Evolutionary conservation across 2,329 filamentous ascomycete genomes (phyloP).

Genomic region (Talaromyces albobiverticillius): DNA sequence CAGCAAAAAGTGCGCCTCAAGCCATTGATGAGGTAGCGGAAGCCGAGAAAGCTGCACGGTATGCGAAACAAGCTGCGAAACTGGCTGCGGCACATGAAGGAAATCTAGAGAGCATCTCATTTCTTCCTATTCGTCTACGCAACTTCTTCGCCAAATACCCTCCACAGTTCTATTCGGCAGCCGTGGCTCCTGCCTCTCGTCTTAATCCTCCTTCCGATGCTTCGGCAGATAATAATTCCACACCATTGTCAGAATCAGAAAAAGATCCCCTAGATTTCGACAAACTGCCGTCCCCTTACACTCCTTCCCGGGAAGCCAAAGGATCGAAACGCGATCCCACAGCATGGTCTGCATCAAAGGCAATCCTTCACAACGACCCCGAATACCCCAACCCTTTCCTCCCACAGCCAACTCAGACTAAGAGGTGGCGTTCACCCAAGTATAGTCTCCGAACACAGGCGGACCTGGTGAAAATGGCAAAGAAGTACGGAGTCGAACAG

Average conservation of each 20-base stretch:
- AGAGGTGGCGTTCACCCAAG: slow-evolving; percentile 74
- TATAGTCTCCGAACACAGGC: slow-evolving; percentile 86
- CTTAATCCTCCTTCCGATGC: slow-evolving; percentile 22
- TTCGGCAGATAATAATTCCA: slow-evolving; percentile 23
- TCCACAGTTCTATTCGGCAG: slow-evolving; percentile 54
- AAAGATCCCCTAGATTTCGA: slow-evolving; percentile 14
- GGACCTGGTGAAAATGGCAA: slow-evolving; percentile 82
- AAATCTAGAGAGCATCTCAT: slow-evolving; percentile 14
- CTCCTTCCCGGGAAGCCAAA: slow-evolving; percentile 42
- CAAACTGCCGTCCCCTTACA: slow-evolving; percentile 35
- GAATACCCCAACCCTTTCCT: slow-evolving; percentile 74
- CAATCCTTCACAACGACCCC: slow-evolving; percentile 40
- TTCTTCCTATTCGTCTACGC: slow-evolving; percentile 71
- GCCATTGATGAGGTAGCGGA: neutral
- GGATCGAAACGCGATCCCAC: slow-evolving; percentile 34
- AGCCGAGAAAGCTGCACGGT: neutral
- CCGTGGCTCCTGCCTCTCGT: slow-evolving; percentile 22
- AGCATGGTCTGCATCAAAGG: slow-evolving; percentile 28
- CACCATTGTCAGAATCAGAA: slow-evolving; percentile 11
- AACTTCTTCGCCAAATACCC: slow-evolving; percentile 90
- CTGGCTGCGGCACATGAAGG: neutral
- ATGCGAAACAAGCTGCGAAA: neutral
- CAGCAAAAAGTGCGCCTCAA: neutral
- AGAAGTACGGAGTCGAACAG: slow-evolving; percentile 73
- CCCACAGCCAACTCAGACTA: slow-evolving; percentile 60